phyloP scores from a whole-genome alignment of 306 rosid species.

The Cucurbita pepo region DNA sequence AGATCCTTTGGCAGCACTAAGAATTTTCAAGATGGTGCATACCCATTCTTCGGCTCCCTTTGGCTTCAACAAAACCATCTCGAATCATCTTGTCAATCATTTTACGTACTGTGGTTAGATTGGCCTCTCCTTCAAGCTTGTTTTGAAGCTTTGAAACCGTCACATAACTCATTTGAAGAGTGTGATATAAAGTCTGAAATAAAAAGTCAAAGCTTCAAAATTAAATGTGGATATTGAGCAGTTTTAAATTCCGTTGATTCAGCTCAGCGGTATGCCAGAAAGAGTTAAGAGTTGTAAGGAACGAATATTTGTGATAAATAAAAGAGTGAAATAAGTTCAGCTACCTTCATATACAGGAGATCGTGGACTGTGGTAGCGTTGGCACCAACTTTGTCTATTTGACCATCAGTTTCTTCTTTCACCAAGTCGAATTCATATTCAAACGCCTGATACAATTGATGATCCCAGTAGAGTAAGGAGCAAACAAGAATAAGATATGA shows the following conservation, averaged over 20 bases:
- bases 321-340: neutral
- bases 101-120: slow-evolving; percentile 45
- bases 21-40: neutral
- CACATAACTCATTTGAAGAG: slow-evolving; percentile 65
- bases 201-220: neutral
- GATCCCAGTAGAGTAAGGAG: neutral
- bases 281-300: neutral
- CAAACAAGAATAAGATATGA: neutral
- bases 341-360: slow-evolving; percentile 63
- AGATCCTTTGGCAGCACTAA: neutral
- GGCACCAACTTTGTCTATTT: slow-evolving; percentile 15
- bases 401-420: slow-evolving; percentile 59
- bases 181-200: slow-evolving; percentile 65
- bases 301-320: neutral
- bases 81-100: slow-evolving; percentile 51
- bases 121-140: slow-evolving; percentile 64
- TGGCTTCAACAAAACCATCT: slow-evolving; percentile 74
- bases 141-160: slow-evolving; percentile 54
- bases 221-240: neutral
- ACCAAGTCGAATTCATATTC: slow-evolving; percentile 52
- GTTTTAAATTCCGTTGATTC: neutral
- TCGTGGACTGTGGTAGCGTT: slow-evolving; percentile 30
- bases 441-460: slow-evolving; percentile 24
- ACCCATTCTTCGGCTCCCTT: slow-evolving; percentile 71
- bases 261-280: neutral